phyloP scores from a whole-genome alignment of 23 red algal species.

The Cyanidium caldarium region DNA sequence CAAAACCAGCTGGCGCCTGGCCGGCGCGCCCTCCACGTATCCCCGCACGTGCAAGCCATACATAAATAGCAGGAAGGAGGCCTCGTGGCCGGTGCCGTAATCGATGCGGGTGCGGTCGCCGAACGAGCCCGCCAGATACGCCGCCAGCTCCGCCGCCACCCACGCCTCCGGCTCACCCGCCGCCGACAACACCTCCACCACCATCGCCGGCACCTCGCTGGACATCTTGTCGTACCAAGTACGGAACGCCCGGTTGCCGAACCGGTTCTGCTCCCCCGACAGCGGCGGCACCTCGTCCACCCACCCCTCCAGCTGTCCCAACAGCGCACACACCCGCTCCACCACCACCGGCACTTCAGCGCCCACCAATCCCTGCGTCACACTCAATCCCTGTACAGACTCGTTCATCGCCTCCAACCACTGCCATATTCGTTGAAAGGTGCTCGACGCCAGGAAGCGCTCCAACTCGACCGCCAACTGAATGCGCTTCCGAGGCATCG shows the following conservation, averaged over 20 bases:
- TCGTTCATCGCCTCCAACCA: background rate
- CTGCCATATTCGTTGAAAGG: background rate
- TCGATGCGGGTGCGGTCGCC: slow-evolving; percentile 74
- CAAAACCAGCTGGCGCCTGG: slow-evolving; percentile 39
- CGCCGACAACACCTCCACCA: slow-evolving; percentile 6
- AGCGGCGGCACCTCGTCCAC: background rate
- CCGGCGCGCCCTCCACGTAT: background rate
- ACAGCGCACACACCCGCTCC: background rate
- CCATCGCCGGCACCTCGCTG: background rate
- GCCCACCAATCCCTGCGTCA: too few species aligned
- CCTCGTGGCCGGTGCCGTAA: slow-evolving; percentile 97
- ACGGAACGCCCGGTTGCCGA: slow-evolving; percentile 79
- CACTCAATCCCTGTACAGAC: background rate
- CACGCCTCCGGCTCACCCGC: slow-evolving; percentile 2
- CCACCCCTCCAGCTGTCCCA: background rate
- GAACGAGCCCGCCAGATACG: slow-evolving; percentile 50
- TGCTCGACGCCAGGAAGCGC: background rate
- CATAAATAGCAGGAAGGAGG: slow-evolving; percentile 43
- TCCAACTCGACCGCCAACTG: too few species aligned
- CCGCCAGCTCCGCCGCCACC: slow-evolving; percentile 30
- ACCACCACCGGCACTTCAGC: too few species aligned
- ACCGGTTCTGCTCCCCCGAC: slow-evolving; percentile 13
- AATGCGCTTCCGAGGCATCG: too few species aligned
- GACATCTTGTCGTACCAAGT: slow-evolving; percentile 32
- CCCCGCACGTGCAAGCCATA: slow-evolving; percentile 2